These are phyloP conservation scores for Lantana camara DNA, from an alignment of 257 asterid genomes.

Conservation along the genomic window DNA sequence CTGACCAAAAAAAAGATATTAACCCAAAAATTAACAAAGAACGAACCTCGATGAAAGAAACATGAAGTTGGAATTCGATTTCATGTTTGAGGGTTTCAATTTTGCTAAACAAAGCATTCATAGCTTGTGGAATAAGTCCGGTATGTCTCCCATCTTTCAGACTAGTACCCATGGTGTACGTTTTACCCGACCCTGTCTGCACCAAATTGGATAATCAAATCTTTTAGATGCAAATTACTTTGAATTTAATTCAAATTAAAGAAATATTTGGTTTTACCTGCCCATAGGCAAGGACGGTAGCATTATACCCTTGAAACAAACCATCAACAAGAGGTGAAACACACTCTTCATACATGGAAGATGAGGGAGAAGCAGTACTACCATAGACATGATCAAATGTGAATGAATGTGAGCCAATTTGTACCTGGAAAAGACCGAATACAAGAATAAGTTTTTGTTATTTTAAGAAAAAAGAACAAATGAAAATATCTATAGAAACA, in stretches of 20 bases:
- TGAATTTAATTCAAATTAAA: background rate
- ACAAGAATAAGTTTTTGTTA: slow-evolving; percentile 24
- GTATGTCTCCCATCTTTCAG: slow-evolving; percentile 78
- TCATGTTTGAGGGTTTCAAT: slow-evolving; percentile 80
- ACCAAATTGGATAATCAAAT: slow-evolving; percentile 29
- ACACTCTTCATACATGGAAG: slow-evolving; percentile 92
- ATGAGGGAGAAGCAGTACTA: slow-evolving; percentile 72
- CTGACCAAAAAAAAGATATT: too few species aligned
- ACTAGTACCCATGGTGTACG: slow-evolving; percentile 96
- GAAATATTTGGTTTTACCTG: slow-evolving; percentile 55
- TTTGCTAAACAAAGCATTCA: slow-evolving; percentile 85
- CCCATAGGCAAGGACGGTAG: slow-evolving; percentile 98
- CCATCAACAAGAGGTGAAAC: slow-evolving; percentile 96
- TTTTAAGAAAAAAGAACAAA: slow-evolving; percentile 1
- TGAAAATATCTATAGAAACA: background rate
- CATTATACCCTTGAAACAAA: slow-evolving; percentile 96
- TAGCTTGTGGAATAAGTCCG: slow-evolving; percentile 89
- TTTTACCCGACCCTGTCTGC: slow-evolving; percentile 99
- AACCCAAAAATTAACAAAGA: too few species aligned
- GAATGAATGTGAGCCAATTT: slow-evolving; percentile 90
- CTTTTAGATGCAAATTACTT: slow-evolving; percentile 1
- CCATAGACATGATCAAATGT: slow-evolving; percentile 99
- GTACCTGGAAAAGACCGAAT: slow-evolving; percentile 57
- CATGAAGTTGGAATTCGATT: slow-evolving; percentile 88
- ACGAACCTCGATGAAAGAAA: slow-evolving; percentile 92